Base-by-base conservation (phyloP, 2,329 filamentous ascomycete genomes). In the Albifimbria verrucaria region DNA sequence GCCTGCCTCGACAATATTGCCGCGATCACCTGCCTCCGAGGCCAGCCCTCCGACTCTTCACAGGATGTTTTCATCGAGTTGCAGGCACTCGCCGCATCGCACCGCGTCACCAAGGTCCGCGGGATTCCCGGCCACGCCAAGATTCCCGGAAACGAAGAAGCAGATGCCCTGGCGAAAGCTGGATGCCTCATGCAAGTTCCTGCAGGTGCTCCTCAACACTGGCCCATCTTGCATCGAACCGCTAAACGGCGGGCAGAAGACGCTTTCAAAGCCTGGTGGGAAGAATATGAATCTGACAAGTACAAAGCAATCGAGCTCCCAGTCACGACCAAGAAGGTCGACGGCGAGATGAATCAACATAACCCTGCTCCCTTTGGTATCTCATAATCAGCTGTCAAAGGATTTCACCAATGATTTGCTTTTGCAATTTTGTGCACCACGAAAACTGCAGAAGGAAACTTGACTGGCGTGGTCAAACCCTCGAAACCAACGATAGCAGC, bases 221-320 rank as follows among this genome's bases (percentile, higher is more conserved):
- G 26, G 26, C 26, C 15, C 15, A 32, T 32, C 26, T n/a, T 32
- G 26, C 26, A 15, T 32, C 26, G 26, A 32, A 15, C 26, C 26
- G 26, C 26, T 32, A 32, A 32, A 32, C 15, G 26, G 26, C 26
- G 26, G 26, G 26, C 45, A 7, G 51, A 26, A 43, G 45, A 49
- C 36, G 45, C n/a, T 21, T 23, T 54, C 17, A 12, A 48, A 49
- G 45, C 49, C 32, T 51, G 49, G 52, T 51, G 49, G 52, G 24
- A 45, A 17, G 51, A 48, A 36, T 45, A 20, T 21, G 51, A 21
- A 28, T 41, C 46, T 10, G 46, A 49, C 5, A 44, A 44, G 39
- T 49, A 49, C 18, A 43, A 49, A 39, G 32, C 11, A 15, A 12
- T 39, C 18, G 5, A 39, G 32, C 6, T 39, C 12, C 11, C 11